phyloP scores from a whole-genome alignment of 306 rosid species.

The Prosopis cineraria region DNA sequence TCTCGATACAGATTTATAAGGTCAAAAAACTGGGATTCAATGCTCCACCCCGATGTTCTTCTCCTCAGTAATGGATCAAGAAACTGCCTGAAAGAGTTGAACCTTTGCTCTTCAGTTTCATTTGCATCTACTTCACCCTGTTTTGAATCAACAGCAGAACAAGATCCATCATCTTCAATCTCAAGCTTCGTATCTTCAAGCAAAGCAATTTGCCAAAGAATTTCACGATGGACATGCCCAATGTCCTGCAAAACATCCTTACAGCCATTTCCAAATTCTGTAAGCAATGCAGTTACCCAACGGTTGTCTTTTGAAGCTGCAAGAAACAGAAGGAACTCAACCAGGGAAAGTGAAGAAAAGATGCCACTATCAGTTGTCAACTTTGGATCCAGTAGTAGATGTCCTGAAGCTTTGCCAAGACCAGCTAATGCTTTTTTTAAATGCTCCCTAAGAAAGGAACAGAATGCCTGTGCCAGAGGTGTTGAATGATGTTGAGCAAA shows the following conservation, averaged over 20 bases:
- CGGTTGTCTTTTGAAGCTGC: conserved; percentile 97
- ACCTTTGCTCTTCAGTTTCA: conserved; percentile 86
- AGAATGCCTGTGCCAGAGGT: conserved; percentile 82
- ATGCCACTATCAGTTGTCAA: conserved; percentile 60
- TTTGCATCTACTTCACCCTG: conserved; percentile 63
- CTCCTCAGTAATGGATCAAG: conserved; percentile 88
- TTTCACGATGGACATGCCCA: conserved; percentile 82
- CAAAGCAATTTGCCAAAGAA: conserved; percentile 89
- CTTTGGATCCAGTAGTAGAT: conserved; percentile 72
- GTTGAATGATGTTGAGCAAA: conserved; percentile 94
- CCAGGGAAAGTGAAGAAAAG: conserved; percentile 76
- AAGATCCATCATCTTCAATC: conserved; percentile 60
- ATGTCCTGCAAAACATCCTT: conserved; percentile 89
- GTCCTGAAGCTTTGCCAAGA: conserved; percentile 60
- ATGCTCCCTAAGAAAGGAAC: conserved; percentile 77
- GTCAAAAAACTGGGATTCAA: conserved; percentile 93
- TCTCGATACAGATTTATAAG: conserved; percentile 86
- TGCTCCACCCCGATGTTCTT: conserved; percentile 89
- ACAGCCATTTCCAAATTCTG: conserved; percentile 85
- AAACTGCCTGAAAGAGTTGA: conserved; percentile 87
- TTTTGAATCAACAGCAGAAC: conserved; percentile 67
- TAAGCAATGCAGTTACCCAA: conserved; percentile 85
- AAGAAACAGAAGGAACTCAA: conserved; percentile 92
- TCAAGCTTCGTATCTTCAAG: conserved; percentile 80
- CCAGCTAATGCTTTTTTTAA: conserved; percentile 79